A percentile compares a stretch with the other conserved stretches of the same genome.
These are phyloP conservation scores for Schoenoplectus triqueter DNA, from an alignment of 202 grass and related monocot genomes.

Conservation along the genomic window DNA sequence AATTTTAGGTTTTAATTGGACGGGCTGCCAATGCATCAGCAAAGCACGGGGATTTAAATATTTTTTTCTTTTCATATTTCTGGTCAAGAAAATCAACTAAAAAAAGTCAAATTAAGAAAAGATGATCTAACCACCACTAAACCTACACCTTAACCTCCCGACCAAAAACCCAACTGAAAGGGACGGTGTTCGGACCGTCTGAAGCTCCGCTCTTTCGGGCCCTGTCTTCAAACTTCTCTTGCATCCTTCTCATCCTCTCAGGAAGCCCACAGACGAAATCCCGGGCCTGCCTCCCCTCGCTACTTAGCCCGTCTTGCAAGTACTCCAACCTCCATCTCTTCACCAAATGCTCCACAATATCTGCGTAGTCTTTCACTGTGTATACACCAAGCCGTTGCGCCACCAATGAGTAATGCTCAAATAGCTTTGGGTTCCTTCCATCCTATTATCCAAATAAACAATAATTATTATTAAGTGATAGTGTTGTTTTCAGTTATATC, in stretches of 20 bases:
- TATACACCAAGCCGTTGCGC: constrained; percentile 60
- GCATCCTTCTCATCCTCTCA: constrained; percentile 55
- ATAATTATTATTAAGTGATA: not conserved
- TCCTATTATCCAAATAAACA: constrained; percentile 35
- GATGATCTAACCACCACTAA: constrained; percentile 7
- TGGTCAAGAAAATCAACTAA: not conserved
- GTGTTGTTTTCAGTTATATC: not conserved
- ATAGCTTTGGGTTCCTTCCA: constrained; percentile 50
- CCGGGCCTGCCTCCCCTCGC: constrained; percentile 51
- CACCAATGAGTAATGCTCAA: constrained; percentile 52
- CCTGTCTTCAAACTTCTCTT: constrained; percentile 51
- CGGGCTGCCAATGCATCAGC: not conserved
- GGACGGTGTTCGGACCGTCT: constrained; percentile 16
- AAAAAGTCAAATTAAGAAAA: constrained; percentile 18
- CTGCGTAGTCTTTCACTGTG: constrained; percentile 64
- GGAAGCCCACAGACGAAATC: constrained; percentile 58
- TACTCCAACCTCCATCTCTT: constrained; percentile 54
- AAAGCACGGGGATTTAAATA: not conserved
- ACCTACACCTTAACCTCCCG: constrained; percentile 34
- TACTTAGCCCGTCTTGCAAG: constrained; percentile 51
- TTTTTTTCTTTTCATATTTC: not conserved
- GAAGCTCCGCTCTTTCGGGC: constrained; percentile 17
- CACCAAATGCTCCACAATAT: constrained; percentile 65
- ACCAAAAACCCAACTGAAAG: constrained; percentile 62
- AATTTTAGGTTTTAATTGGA: too few relatives aligned